These are phyloP conservation scores for Trichophyton benhamiae DNA, from an alignment of 2,329 filamentous ascomycete genomes.

Conservation along the genomic window DNA sequence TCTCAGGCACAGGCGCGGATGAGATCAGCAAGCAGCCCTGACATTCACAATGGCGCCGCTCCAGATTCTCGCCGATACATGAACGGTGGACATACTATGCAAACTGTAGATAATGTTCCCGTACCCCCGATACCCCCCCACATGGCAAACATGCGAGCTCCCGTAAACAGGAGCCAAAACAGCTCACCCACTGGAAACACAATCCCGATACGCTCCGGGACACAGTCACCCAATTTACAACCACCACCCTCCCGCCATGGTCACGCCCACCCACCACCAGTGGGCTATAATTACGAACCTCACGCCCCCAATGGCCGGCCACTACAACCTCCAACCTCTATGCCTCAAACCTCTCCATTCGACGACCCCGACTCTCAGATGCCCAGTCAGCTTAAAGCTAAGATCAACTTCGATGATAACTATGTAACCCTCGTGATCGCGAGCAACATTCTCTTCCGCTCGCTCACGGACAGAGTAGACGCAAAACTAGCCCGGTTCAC, in stretches of 20 bases:
- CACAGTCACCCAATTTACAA: slow-evolving; percentile 57
- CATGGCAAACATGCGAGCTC: slow-evolving; percentile 45
- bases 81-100: slow-evolving; percentile 44
- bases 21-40: slow-evolving; percentile 87
- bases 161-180: slow-evolving; percentile 65
- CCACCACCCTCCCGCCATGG: slow-evolving; percentile 37
- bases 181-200: slow-evolving; percentile 62
- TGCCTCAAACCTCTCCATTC: slow-evolving; percentile 21
- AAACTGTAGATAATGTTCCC: slow-evolving; percentile 47
- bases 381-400: slow-evolving; percentile 80
- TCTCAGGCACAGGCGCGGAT: slow-evolving; percentile 54
- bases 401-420: slow-evolving; percentile 82
- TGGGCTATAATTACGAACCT: slow-evolving; percentile 30
- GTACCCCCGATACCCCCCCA: slow-evolving; percentile 68
- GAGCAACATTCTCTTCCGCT: slow-evolving; percentile 89
- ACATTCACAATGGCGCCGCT: slow-evolving; percentile 62
- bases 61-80: slow-evolving; percentile 35
- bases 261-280: slow-evolving; percentile 16
- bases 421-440: slow-evolving; percentile 93
- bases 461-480: slow-evolving; percentile 87
- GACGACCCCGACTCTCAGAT: slow-evolving; percentile 33
- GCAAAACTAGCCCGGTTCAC: slow-evolving; percentile 84
- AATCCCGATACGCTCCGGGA: slow-evolving; percentile 55
- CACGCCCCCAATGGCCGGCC: slow-evolving; percentile 21
- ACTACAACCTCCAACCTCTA: slow-evolving; percentile 15